A percentile compares a stretch with the other conserved stretches of the same genome.
Evolutionary conservation across 2,329 filamentous ascomycete genomes (phyloP).

Genomic region (Microcyclosporella mali): DNA sequence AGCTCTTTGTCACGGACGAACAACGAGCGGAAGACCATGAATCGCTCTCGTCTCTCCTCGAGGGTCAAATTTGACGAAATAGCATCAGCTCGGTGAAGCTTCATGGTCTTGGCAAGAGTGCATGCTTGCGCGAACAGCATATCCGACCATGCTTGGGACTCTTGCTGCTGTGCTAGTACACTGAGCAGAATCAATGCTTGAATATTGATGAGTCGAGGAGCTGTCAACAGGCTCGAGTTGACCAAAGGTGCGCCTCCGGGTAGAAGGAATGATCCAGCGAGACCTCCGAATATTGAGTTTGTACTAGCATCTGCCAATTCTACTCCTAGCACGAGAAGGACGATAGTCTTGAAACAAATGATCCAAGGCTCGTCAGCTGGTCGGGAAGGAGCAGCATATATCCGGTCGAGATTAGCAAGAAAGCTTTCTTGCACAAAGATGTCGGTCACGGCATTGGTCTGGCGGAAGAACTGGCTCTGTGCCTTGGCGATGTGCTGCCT

Average conservation of each 20-base stretch:
- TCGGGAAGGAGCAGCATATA: constrained; percentile 1
- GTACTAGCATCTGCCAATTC: neutral
- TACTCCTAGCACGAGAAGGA: constrained; percentile 1
- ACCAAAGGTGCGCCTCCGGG: neutral
- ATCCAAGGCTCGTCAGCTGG: constrained; percentile 3
- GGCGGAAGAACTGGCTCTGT: constrained; percentile 1
- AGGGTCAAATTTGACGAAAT: neutral
- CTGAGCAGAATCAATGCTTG: constrained; percentile 6
- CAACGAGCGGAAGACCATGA: constrained; percentile 1
- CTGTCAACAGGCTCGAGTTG: constrained; percentile 1
- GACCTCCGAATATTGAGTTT: constrained; percentile 1
- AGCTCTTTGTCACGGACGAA: constrained; percentile 5
- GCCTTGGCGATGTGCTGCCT: neutral
- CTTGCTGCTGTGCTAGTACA: constrained; percentile 5
- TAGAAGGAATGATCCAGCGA: neutral
- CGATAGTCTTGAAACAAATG: constrained; percentile 3
- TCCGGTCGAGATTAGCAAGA: constrained; percentile 1
- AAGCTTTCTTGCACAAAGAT: constrained; percentile 3
- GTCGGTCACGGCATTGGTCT: constrained; percentile 3
- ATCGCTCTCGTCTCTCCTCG: constrained; percentile 1
- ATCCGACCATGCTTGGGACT: constrained; percentile 3
- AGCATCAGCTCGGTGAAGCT: neutral
- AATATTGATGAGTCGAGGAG: constrained; percentile 6
- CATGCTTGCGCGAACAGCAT: constrained; percentile 7
- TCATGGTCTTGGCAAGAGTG: constrained; percentile 3